Base-by-base conservation (phyloP, 2,329 filamentous ascomycete genomes). In the Emydomyces testavorans region DNA sequence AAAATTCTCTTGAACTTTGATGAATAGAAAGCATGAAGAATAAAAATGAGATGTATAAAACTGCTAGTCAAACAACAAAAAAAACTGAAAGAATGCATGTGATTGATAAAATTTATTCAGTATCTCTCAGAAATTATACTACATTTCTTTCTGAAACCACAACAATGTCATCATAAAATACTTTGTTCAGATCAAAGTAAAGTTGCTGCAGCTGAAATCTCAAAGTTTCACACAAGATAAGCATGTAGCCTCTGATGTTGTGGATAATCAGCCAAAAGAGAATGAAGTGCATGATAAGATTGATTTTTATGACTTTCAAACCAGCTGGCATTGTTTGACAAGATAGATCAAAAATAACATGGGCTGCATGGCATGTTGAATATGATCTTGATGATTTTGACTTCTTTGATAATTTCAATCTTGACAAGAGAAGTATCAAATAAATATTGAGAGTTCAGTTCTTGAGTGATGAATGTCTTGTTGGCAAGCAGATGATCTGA, bases 181-280 rank as follows among this genome's bases (percentile, higher is more conserved):
- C 36, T 18, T 39, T 18, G 36, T 18, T 39, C 36, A 11, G 36
- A 39, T 18, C 36, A 39, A 23, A 39, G 36, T 24, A 39, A 23
- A 39, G 36, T 24, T 18, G 36, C 36, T 18, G 23, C 23, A 39
- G 11, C 36, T 15, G 20, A 18, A 18, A 39, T 39, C 36, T 39
- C 36, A 39, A 39, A 39, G 5, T 39, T 39, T 39, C 36, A 13
- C 6, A 6, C 2, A 24, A 24, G 36, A 18, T 39, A 24, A 39
- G 18, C 16, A 39, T 39, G 36, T 39, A 39, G 23, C 18, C 36
- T 39, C 36, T 15, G 36, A 23, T 43, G 40, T 24, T 43, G 40
- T 24, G 31, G 40, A 13, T 43, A 32, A 6, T 43, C 16, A 43
- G 40, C 29, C 40, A 29, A 43, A 43, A 43, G 40, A 43, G 31